Evolutionary conservation across 2,329 filamentous ascomycete genomes (phyloP).

Genomic region (Talaromyces sp.): DNA sequence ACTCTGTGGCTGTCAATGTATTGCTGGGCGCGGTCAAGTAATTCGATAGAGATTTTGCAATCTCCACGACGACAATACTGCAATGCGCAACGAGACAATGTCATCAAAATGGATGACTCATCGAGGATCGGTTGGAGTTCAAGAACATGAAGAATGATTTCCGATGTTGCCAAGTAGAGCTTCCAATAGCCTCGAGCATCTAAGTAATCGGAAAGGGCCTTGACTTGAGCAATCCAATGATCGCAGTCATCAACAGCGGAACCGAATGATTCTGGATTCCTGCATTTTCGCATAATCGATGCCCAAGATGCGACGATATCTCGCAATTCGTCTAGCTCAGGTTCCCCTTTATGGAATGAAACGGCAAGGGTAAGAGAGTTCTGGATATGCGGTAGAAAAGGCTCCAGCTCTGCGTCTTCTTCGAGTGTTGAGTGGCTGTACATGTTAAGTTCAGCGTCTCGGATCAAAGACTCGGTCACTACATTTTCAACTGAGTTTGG

Average conservation of each 20-base stretch:
- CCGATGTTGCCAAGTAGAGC: conserved; percentile 45
- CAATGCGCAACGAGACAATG: conserved; percentile 45
- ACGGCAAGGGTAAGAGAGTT: conserved; percentile 32
- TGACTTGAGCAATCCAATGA: conserved; percentile 48
- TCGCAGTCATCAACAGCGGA: conserved; percentile 48
- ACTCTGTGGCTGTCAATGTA: conserved; percentile 39
- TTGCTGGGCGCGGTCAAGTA: conserved; percentile 56
- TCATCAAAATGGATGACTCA: conserved; percentile 37
- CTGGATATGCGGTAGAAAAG: conserved; percentile 24
- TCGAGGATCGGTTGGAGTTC: conserved; percentile 40
- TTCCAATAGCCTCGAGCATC: conserved; percentile 54
- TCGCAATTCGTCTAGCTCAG: conserved; percentile 23
- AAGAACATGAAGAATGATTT: conserved; percentile 44
- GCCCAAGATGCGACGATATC: conserved; percentile 31
- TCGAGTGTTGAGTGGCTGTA: conserved; percentile 14
- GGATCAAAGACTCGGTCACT: conserved; percentile 22
- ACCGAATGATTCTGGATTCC: conserved; percentile 38
- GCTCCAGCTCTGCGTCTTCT: conserved; percentile 23
- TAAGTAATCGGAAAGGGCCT: conserved; percentile 53
- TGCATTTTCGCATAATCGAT: conserved; percentile 41
- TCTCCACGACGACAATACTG: conserved; percentile 59
- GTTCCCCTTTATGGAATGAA: conserved; percentile 30
- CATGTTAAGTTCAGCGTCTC: conserved; percentile 22
- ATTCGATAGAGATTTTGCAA: conserved; percentile 52
- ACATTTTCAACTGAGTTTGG: conserved; percentile 23